Evolutionary conservation across 192 early-diverging fungal species (phyloP).

Genomic region (Coemansia sp.): DNA sequence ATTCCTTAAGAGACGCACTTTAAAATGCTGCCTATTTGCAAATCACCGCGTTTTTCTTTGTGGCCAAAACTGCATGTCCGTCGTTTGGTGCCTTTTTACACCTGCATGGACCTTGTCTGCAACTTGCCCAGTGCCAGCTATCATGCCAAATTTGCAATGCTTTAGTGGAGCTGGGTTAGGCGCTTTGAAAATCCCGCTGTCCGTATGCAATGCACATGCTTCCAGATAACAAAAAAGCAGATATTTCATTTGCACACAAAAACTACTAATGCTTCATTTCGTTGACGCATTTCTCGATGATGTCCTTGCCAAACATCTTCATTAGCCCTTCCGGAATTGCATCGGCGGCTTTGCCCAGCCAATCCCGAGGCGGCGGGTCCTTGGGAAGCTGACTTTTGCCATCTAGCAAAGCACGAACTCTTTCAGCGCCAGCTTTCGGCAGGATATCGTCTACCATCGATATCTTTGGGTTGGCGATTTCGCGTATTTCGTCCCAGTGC

Average conservation of each 20-base stretch:
- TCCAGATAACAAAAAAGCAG: too few relatives aligned
- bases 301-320: conserved; percentile 39
- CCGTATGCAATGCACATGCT: too few relatives aligned
- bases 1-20: too few relatives aligned
- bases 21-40: too few relatives aligned
- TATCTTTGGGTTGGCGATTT: conserved; percentile 28
- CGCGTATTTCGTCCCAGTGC: conserved; percentile 39
- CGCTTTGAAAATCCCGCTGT: too few relatives aligned
- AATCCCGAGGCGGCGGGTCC: conserved; percentile 27
- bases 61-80: too few relatives aligned
- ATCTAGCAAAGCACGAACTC: conserved; percentile 20
- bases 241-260: not conserved
- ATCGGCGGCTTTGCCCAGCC: conserved; percentile 34
- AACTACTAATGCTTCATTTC: conserved; percentile 15
- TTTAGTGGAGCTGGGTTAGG: too few relatives aligned
- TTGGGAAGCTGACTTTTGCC: conserved; percentile 21
- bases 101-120: too few relatives aligned
- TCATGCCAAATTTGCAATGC: too few relatives aligned
- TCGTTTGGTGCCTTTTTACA: too few relatives aligned
- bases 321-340: conserved; percentile 31
- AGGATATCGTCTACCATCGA: conserved; percentile 24
- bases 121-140: too few relatives aligned
- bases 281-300: conserved; percentile 37
- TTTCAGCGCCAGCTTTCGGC: conserved; percentile 10
- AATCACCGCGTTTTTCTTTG: too few relatives aligned